Conservation (phyloP, 2,329 filamentous ascomycete species). For the Ascochyta pisi region DNA sequence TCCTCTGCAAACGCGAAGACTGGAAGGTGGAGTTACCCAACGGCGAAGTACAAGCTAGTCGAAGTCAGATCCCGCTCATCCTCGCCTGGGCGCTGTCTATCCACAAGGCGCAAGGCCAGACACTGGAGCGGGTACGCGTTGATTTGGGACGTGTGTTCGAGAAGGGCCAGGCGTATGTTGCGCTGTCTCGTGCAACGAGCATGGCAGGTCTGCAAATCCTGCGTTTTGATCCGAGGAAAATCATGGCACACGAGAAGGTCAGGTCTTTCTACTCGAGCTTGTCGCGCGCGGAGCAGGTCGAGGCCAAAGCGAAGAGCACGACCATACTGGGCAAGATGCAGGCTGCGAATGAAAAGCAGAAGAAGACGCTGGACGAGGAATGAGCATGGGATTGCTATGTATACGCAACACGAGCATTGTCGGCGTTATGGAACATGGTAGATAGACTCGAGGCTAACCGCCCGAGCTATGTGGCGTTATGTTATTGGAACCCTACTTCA, state of each 20-base stretch:
- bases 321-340: conserved; percentile 42
- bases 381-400: not conserved
- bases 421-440: not conserved
- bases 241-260: conserved; percentile 92
- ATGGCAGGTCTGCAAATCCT: conserved; percentile 88
- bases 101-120: conserved; percentile 97
- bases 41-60: conserved; percentile 89
- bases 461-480: not conserved
- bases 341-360: conserved; percentile 26
- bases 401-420: not conserved
- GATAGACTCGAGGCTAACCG: not conserved
- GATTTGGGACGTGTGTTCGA: conserved; percentile 93
- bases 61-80: conserved; percentile 79
- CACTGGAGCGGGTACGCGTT: conserved; percentile 90
- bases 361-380: conserved; percentile 2
- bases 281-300: conserved; percentile 68
- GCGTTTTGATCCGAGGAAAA: conserved; percentile 86
- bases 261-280: conserved; percentile 84
- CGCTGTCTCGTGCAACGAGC: conserved; percentile 87
- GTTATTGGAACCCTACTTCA: not conserved
- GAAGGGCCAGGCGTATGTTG: conserved; percentile 97
- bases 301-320: conserved; percentile 43
- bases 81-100: conserved; percentile 97
- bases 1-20: conserved; percentile 84
- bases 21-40: conserved; percentile 99